A percentile compares a stretch with the other conserved stretches of the same genome.
These are phyloP conservation scores for Clitopilus passeckerianus DNA, from an alignment of 768 basidiomycete genomes.

Conservation along the genomic window DNA sequence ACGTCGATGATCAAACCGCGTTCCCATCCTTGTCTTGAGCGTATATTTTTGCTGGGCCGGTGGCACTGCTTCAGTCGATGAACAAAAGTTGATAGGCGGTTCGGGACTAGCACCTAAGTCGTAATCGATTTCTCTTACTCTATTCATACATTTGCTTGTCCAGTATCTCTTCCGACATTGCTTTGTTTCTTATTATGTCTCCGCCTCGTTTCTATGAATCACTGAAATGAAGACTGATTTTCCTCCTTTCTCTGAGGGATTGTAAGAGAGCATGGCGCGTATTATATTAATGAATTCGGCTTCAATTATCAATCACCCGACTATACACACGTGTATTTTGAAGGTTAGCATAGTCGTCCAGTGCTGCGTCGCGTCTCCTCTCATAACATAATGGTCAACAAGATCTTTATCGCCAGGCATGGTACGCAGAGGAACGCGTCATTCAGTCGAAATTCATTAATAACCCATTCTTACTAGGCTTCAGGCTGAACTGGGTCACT, in stretches of 20 bases:
- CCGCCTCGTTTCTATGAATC: not conserved
- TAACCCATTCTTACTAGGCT: slow-evolving; percentile 40
- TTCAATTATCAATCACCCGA: slow-evolving; percentile 1
- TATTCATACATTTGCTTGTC: slow-evolving; percentile 13
- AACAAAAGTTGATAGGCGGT: not conserved
- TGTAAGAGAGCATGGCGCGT: too few relatives aligned
- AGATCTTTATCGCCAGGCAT: slow-evolving; percentile 65
- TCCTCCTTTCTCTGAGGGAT: slow-evolving; percentile 6
- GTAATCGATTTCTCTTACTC: slow-evolving; percentile 8
- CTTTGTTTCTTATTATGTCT: slow-evolving; percentile 4
- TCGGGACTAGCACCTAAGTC: not conserved
- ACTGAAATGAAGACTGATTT: slow-evolving; percentile 1
- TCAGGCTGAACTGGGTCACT: slow-evolving; percentile 69
- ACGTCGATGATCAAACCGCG: slow-evolving; percentile 79
- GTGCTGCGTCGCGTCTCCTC: not conserved
- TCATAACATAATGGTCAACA: slow-evolving; percentile 52
- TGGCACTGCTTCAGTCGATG: not conserved
- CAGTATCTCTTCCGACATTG: slow-evolving; percentile 10
- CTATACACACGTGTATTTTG: slow-evolving; percentile 2
- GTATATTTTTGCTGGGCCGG: not conserved
- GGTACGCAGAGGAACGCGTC: slow-evolving; percentile 32
- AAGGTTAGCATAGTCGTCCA: not conserved
- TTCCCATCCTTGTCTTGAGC: slow-evolving; percentile 81
- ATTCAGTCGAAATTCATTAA: slow-evolving; percentile 4
- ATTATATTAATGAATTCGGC: too few relatives aligned